These are phyloP conservation scores for Acrasis kona DNA, from an alignment of 78 protist genomes.

Conservation along the genomic window DNA sequence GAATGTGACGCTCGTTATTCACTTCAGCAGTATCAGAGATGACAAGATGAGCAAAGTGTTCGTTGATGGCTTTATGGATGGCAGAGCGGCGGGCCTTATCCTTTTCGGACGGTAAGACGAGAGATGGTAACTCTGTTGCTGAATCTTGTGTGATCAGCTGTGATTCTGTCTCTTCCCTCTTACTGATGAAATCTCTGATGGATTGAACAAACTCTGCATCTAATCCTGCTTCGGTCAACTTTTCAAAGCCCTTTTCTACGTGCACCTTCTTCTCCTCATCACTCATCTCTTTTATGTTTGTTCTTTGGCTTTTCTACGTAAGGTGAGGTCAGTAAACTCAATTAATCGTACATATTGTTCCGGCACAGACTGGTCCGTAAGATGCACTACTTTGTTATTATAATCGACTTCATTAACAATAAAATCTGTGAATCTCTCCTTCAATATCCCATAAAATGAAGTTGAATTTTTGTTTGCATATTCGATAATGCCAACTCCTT, in stretches of 20 bases:
- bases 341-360: too few species aligned
- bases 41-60: too few species aligned
- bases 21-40: not conserved
- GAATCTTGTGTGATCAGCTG: not conserved
- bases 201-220: not conserved
- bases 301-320: too few species aligned
- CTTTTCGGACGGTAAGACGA: not conserved
- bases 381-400: slow-evolving; percentile 15
- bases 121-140: not conserved
- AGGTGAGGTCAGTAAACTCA: too few species aligned
- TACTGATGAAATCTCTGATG: not conserved
- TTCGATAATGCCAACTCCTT: too few species aligned
- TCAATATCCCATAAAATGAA: slow-evolving; percentile 31
- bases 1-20: not conserved
- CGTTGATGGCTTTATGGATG: not conserved
- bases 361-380: too few species aligned
- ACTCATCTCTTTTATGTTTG: not conserved
- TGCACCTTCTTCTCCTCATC: not conserved
- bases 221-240: not conserved
- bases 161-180: not conserved
- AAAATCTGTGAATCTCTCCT: slow-evolving; percentile 42
- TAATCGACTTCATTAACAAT: slow-evolving; percentile 49
- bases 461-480: too few species aligned
- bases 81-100: not conserved
- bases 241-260: not conserved